Base-by-base conservation (phyloP, 345 rosid species). In the Eucalyptus regnans region DNA sequence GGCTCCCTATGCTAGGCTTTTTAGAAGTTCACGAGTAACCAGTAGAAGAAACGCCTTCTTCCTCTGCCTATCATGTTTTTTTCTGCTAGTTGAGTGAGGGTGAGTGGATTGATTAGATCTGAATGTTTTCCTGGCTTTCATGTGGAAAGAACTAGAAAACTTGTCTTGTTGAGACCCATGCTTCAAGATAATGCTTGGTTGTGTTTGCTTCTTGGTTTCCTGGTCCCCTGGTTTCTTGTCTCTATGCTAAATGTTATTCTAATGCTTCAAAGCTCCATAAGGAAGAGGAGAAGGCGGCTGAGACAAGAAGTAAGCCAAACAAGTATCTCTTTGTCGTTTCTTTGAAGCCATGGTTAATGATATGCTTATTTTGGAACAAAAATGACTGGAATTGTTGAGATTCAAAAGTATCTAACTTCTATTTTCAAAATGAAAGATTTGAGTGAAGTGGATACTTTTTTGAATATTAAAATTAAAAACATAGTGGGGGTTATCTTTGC, bases 261-360 rank as follows among this genome's bases (percentile, higher is more conserved):
- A 94, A 94, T 92, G 91, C 91, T 68, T 33, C 27, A 92, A 94
- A 94, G 95, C 91, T 90, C 91, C 93, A 90, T 66, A 91, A 90
- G 87, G 92, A 91, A 62, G 87, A 43, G 86, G 92, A 90, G 90
- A 93, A 92, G 84, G 48, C 15, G 27, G 44, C 90, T 43, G 92
- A 91, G 89, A 90, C 92, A 52, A 92, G 90, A 52, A 86, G 66
- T 86, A 88, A 81, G 60, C 90, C 91, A 88, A 91, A 87, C 54
- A 89, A 85, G 86, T 50, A 50, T 50, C 51, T 50, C 51, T 50
- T 50, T 50, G 51, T 16, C 16, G 51, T 50, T 13, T 50, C 16
- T 50, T 50, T 50, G 51, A 50, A 50, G 16, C 51, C 16, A 50
- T 50, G 51, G 51, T 50, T 50, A 50, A 50, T 50, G 51, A 50